Base-by-base conservation (phyloP, 371 early-diverging fungal genomes). In the Apophysomyces ossiformis region DNA sequence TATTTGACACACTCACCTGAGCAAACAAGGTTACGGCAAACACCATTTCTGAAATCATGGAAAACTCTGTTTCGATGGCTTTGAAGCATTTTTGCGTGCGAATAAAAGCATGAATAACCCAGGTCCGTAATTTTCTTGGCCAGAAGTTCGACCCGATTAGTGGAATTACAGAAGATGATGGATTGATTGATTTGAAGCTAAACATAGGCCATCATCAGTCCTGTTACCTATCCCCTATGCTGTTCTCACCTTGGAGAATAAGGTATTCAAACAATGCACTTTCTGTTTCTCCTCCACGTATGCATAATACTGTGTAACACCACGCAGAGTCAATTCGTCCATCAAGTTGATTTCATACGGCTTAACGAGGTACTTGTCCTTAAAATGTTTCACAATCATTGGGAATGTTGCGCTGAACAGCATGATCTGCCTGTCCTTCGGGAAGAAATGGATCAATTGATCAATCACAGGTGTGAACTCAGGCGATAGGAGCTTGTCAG, bases 331-430 rank as follows among this genome's bases (percentile, higher is more conserved):
- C 43, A 99, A 87, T 77, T 99, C 99, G 66, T 99, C 99, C 98
- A 99, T 99, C 58, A 99, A 79, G 71, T 99, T 99, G 75, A 99
- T 97, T 76, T 98, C 97, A 69, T 97, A 96, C 13, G 99, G 96
- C 73, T 96, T 95, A 66, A 83, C 80, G 75, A 99, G 85, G 71
- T 91, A 93, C 74, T 93, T 94, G 72, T 97, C 97, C 73, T 96
- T 96, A 85, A 99, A 99, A 44, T 81, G 79, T 81, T 98, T 96
- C 60, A 99, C 98, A 63, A 95, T 89, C 69, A 96, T 85, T 5
- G 99, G 99, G 84, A 99, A 99, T 16, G 99, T 99, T 18, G 99
- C 99, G 65, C 94, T 93, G 80, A 92, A 99, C 41, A 99, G 78
- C 86, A 98, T 89, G 69, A 99, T 97, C 81, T 99, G 99, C 62